Conservation (phyloP, 208 protist genomes). For the Acanthamoeba healyi region DNA sequence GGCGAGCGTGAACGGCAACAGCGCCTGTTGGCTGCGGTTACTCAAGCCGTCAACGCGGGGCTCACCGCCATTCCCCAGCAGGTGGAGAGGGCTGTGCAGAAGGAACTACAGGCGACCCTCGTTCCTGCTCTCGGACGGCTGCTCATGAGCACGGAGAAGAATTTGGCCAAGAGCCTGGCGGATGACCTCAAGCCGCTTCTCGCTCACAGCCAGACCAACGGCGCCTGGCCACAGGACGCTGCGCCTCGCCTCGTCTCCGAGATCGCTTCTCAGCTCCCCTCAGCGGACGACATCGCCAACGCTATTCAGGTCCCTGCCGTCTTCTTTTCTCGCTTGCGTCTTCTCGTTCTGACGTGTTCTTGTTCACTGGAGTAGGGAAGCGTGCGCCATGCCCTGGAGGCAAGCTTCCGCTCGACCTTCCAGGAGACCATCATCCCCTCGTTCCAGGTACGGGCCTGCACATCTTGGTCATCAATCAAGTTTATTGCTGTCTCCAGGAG, state of each 20-base stretch:
- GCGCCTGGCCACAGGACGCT: neutral
- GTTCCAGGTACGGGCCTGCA: neutral
- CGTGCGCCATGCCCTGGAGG: conserved; percentile 51
- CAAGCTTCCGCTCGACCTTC: conserved; percentile 33
- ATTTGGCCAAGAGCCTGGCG: conserved; percentile 31
- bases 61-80: conserved; percentile 8
- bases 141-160: conserved; percentile 35
- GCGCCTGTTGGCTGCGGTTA: conserved; percentile 48
- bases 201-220: neutral
- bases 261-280: neutral
- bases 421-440: conserved; percentile 59
- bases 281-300: neutral
- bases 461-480: neutral
- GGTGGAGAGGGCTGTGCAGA: conserved; percentile 53
- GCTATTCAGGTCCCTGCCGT: neutral
- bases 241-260: neutral
- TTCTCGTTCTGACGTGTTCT: neutral
- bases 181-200: conserved; percentile 51
- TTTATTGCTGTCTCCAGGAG: no score
- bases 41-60: conserved; percentile 6
- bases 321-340: neutral
- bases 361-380: neutral
- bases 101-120: conserved; percentile 29
- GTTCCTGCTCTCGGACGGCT: conserved; percentile 20
- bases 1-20: conserved; percentile 38